These are phyloP conservation scores for Colletotrichum musae DNA, from an alignment of 2,329 filamentous ascomycete genomes.

Conservation along the genomic window DNA sequence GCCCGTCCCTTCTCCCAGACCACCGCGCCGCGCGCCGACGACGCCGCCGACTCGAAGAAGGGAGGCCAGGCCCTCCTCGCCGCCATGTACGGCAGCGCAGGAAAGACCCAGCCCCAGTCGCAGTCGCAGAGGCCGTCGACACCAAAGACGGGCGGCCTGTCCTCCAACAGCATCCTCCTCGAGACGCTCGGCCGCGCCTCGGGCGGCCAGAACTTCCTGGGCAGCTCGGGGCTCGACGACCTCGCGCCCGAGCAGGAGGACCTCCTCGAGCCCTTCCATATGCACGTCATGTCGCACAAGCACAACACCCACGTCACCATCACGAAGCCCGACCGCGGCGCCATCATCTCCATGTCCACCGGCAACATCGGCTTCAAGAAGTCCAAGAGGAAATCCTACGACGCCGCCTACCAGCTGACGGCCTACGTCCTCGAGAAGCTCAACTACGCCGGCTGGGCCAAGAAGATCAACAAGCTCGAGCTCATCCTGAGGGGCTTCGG, in stretches of 20 bases:
- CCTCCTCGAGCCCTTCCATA: constrained; percentile 78
- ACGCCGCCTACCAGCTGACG: constrained; percentile 91
- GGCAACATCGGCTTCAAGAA: constrained; percentile 96
- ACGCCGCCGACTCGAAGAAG: constrained; percentile 44
- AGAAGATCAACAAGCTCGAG: constrained; percentile 83
- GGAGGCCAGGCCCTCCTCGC: constrained; percentile 40
- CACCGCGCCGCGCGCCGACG: constrained; percentile 40
- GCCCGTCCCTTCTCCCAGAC: constrained; percentile 59
- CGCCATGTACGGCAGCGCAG: constrained; percentile 39
- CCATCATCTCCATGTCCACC: constrained; percentile 83
- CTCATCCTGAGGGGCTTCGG: constrained; percentile 90
- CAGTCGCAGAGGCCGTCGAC: background rate
- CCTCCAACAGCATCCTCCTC: constrained; percentile 53
- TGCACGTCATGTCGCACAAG: constrained; percentile 89
- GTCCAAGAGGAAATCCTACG: constrained; percentile 83
- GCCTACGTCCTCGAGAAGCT: constrained; percentile 88
- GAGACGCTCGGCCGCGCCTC: constrained; percentile 52
- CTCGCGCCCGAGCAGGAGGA: constrained; percentile 51
- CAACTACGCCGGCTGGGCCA: constrained; percentile 83
- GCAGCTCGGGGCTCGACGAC: constrained; percentile 37
- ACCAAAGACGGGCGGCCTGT: constrained; percentile 39
- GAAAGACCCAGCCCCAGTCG: constrained; percentile 15
- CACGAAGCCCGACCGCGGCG: constrained; percentile 83
- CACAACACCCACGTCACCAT: constrained; percentile 97
- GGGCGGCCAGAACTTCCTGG: constrained; percentile 38